Conservation (phyloP, 306 rosid species). For the Cicer cuneatum region DNA sequence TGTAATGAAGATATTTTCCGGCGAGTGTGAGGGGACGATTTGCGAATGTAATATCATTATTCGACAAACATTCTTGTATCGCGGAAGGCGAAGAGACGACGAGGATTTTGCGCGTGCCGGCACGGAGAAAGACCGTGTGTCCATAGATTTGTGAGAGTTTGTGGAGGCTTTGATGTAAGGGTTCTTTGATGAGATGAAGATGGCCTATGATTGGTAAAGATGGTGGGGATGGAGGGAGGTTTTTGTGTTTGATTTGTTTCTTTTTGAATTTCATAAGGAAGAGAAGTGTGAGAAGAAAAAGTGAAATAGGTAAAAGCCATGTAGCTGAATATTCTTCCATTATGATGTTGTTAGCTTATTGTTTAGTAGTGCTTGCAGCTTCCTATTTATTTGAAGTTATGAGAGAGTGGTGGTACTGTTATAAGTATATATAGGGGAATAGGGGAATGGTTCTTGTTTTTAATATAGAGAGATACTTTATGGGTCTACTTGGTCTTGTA, state of each 20-base stretch:
- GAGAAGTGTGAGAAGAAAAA: conserved; percentile 29
- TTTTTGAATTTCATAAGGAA: background rate
- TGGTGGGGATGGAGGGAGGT: conserved; percentile 56
- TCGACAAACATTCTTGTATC: conserved; percentile 46
- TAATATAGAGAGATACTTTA: too few species aligned
- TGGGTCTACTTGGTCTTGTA: too few species aligned
- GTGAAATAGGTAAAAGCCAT: background rate
- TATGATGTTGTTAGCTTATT: background rate
- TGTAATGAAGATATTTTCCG: conserved; percentile 43
- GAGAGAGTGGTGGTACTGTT: background rate
- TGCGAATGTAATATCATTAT: conserved; percentile 50
- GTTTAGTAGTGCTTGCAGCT: too few species aligned
- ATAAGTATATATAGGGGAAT: too few species aligned
- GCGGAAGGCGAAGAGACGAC: conserved; percentile 53
- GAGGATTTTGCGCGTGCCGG: conserved; percentile 46
- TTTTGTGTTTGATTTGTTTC: background rate
- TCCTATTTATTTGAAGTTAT: background rate
- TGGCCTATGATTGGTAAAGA: conserved; percentile 59
- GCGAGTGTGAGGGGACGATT: conserved; percentile 49
- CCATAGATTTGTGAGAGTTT: conserved; percentile 44
- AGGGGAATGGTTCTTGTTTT: too few species aligned
- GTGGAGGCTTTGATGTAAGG: conserved; percentile 41
- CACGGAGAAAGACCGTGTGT: conserved; percentile 33
- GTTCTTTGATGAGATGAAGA: conserved; percentile 52
- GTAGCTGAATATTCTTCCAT: background rate